Percentiles rank a stretch among this genome's conserved stretches.
Evolutionary conservation across 495 filamentous ascomycete species (phyloP).

Genomic region (Lophium mytilinum): DNA sequence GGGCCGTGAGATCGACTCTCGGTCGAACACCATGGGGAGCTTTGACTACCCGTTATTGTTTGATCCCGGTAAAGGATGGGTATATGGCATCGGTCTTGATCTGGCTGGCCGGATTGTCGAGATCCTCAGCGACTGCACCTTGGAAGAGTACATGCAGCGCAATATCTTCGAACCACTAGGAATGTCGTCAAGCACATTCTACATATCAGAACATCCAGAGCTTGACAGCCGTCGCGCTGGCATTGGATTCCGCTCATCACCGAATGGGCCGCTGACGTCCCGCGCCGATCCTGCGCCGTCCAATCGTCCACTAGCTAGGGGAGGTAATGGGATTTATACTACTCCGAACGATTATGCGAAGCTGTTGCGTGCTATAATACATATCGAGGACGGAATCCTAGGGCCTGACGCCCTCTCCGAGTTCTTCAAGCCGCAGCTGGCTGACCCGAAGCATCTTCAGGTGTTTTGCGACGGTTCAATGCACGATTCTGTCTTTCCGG

Average conservation of each 20-base stretch:
- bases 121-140: constrained; percentile 1
- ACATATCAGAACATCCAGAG: constrained; percentile 31
- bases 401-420: constrained; percentile 34
- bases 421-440: constrained; percentile 40
- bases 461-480: constrained; percentile 9
- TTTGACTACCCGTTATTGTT: constrained; percentile 25
- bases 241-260: constrained; percentile 25
- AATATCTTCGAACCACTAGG: constrained; percentile 41
- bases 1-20: constrained; percentile 5
- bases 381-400: constrained; percentile 39
- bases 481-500: constrained; percentile 12
- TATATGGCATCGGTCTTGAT: constrained; percentile 25
- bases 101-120: constrained; percentile 22
- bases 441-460: constrained; percentile 4
- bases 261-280: constrained; percentile 1
- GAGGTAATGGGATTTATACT: constrained; percentile 47
- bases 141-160: constrained; percentile 41
- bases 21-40: constrained; percentile 3
- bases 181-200: constrained; percentile 38
- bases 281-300: constrained; percentile 7
- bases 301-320: constrained; percentile 33
- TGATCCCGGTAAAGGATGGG: constrained; percentile 30
- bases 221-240: constrained; percentile 26
- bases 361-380: constrained; percentile 42
- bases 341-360: constrained; percentile 42